Evolutionary conservation across 2,329 filamentous ascomycete genomes (phyloP).

Genomic region (Diaporthe sp.): DNA sequence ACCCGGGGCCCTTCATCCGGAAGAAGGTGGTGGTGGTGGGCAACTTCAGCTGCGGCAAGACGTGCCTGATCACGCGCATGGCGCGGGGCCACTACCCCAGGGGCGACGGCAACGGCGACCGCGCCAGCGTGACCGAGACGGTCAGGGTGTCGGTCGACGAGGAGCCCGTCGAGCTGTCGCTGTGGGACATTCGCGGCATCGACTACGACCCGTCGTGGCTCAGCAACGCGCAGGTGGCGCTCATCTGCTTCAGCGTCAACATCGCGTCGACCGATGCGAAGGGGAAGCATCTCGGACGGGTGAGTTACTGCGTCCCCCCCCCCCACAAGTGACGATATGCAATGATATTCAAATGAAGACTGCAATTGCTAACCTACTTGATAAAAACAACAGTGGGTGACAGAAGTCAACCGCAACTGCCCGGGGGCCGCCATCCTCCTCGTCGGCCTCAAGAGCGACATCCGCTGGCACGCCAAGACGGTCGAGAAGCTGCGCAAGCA

Average conservation of each 20-base stretch:
- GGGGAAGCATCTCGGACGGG: conserved; percentile 41
- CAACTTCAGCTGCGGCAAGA: conserved; percentile 42
- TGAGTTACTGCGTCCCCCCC: conserved; percentile 1
- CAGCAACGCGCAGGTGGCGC: conserved; percentile 36
- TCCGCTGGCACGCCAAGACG: conserved; percentile 40
- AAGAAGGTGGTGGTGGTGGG: conserved; percentile 42
- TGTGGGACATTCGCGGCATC: conserved; percentile 42
- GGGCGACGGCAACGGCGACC: conserved; percentile 32
- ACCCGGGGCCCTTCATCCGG: conserved; percentile 35
- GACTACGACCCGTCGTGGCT: conserved; percentile 42
- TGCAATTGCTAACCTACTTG: not conserved
- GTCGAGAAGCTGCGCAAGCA: conserved; percentile 39
- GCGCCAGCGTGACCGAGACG: conserved; percentile 30
- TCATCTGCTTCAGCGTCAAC: conserved; percentile 41
- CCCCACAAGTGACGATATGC: too few relatives aligned
- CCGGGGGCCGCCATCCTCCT: conserved; percentile 41
- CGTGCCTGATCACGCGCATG: conserved; percentile 41
- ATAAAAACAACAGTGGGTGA: conserved; percentile 37
- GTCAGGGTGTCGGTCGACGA: conserved; percentile 40
- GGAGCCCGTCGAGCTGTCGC: conserved; percentile 36
- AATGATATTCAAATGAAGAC: not conserved
- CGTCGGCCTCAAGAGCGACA: conserved; percentile 41
- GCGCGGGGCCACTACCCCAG: conserved; percentile 34
- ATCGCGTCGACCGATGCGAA: conserved; percentile 41
- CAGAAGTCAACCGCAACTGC: conserved; percentile 42